Base-by-base conservation (phyloP, 345 rosid species). In the Salix brachista region DNA sequence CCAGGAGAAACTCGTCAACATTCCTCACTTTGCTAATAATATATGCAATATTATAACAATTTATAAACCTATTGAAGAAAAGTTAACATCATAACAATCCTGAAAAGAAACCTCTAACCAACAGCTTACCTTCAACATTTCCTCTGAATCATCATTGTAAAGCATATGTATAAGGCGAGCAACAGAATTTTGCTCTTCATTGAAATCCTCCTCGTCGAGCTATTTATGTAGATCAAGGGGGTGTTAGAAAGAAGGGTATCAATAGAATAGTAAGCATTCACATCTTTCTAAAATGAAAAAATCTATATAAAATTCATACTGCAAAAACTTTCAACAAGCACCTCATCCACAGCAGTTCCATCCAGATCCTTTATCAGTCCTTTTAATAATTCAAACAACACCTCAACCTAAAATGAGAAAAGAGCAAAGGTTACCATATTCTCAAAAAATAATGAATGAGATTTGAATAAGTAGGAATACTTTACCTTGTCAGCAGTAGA, bases 121-220 rank as follows among this genome's bases (percentile, higher is more conserved):
- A 32, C 23, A 34, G 36, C 71, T 73, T 86, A 93, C 99, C 99
- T 93, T 93, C 83, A 91, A 89, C 99, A 96, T 93, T 88, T 96
- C 98, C 79, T 92, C 99, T 11, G 88, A 80, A 67, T 93, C 97
- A 79, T 93, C 96, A 87, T 86, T 91, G 76, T 86, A 83, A 71
- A 93, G 81, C 97, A 92, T 86, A 84, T 93, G 97, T 85, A 91
- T 88, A 69, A 96, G 97, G 77, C 98, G 94, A 23, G 97, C 91
- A 66, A 96, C 98, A 77, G 97, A 92, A 84, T 89, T 92, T 83
- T 96, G 99, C 86, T 93, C 97, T 86, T 91, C 98, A 84, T 85
- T 90, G 77, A 93, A 96, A 85, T 96, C 98, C 76, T 96, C 97
- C 85, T 92, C 93, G 81, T 96, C 99, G 75, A 92, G 84, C 99